Conservation (phyloP, 441 rosid species). For the Geranium incanum region DNA sequence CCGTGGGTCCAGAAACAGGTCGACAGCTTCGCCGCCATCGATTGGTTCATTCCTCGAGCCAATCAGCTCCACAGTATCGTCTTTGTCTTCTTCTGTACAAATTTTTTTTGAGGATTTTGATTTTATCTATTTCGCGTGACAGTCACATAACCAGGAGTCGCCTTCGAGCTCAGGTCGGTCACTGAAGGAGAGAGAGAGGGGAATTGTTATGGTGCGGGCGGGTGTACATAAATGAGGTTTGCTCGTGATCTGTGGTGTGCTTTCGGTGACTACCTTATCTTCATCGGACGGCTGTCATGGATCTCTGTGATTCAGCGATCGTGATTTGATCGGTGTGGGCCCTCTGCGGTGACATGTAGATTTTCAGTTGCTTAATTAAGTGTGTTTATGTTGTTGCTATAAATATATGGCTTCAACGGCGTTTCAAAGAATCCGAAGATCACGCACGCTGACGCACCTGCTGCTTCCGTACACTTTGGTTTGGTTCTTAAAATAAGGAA, state of each 20-base stretch:
- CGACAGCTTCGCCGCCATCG: constrained; percentile 56
- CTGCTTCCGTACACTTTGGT: too few relatives aligned
- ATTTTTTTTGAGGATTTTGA: neutral
- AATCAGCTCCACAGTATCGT: neutral
- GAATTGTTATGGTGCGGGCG: neutral
- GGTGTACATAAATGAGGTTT: neutral
- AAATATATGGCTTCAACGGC: too few relatives aligned
- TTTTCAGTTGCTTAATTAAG: too few relatives aligned
- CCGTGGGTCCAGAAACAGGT: constrained; percentile 43
- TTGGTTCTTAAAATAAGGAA: too few relatives aligned
- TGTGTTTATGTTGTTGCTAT: too few relatives aligned
- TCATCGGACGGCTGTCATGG: neutral
- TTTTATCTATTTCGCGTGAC: neutral
- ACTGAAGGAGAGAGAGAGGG: neutral
- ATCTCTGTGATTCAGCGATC: too few relatives aligned
- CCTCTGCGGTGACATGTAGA: neutral
- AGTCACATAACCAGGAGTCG: neutral
- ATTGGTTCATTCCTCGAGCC: neutral
- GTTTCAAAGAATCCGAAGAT: too few relatives aligned
- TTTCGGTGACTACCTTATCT: neutral
- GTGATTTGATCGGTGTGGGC: neutral
- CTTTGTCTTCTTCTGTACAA: neutral
- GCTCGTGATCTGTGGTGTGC: neutral
- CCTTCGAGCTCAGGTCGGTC: neutral
- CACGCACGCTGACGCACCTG: too few relatives aligned